These are phyloP conservation scores for Monosporascus sp. DNA, from an alignment of 2,329 filamentous ascomycete species.

Conservation along the genomic window DNA sequence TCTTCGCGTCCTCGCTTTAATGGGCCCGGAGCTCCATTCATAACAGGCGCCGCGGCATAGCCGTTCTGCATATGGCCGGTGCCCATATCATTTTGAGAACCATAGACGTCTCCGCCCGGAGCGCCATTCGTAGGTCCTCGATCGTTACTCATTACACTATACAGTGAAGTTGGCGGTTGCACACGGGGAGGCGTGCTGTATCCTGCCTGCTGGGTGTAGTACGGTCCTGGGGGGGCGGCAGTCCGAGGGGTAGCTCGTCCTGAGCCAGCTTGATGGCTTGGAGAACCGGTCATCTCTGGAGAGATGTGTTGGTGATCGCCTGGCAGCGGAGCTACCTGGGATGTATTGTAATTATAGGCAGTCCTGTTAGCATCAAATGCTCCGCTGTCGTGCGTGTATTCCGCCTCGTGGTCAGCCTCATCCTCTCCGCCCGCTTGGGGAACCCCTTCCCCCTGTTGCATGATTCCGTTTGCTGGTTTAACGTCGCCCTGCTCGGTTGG, in stretches of 20 bases:
- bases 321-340: constrained; percentile 60
- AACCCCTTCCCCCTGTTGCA: constrained; percentile 53
- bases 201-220: constrained; percentile 63
- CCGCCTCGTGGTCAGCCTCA: constrained; percentile 68
- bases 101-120: constrained; percentile 64
- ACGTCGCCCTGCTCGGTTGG: constrained; percentile 60
- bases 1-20: constrained; percentile 51
- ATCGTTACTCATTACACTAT: constrained; percentile 84
- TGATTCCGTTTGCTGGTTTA: constrained; percentile 61
- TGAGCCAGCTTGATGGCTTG: constrained; percentile 71
- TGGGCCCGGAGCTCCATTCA: constrained; percentile 55
- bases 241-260: constrained; percentile 84
- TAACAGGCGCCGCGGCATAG: constrained; percentile 57
- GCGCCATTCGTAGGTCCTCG: constrained; percentile 63
- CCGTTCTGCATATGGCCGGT: constrained; percentile 49
- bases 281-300: constrained; percentile 78
- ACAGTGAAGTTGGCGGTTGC: constrained; percentile 69
- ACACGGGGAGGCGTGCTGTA: constrained; percentile 77
- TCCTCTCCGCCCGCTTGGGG: constrained; percentile 54
- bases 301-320: constrained; percentile 73
- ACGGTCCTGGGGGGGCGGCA: constrained; percentile 62
- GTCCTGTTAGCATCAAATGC: constrained; percentile 67
- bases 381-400: constrained; percentile 81
- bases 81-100: constrained; percentile 56
- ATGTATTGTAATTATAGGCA: constrained; percentile 72